Evolutionary conservation across 768 basidiomycete genomes (phyloP).

Genomic region (Suillus placidus): DNA sequence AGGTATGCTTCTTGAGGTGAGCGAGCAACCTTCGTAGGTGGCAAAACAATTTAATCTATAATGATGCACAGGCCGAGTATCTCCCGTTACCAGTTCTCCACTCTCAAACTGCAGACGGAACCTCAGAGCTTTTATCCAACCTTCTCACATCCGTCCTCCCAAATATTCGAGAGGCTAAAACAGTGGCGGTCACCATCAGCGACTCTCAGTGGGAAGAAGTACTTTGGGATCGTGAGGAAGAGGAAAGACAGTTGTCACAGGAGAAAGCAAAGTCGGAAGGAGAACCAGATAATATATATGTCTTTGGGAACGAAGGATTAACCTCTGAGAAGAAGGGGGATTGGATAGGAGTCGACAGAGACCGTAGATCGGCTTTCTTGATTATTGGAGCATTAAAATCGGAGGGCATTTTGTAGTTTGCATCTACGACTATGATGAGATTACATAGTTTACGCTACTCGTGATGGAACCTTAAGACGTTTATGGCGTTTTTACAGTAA

Average conservation of each 20-base stretch:
- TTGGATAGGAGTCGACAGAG: conserved; percentile 79
- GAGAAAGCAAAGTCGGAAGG: conserved; percentile 24
- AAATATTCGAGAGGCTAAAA: conserved; percentile 70
- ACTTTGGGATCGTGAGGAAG: conserved; percentile 73
- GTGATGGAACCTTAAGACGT: background rate
- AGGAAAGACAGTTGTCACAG: conserved; percentile 38
- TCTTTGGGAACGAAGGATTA: conserved; percentile 59
- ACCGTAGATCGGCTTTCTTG: conserved; percentile 76
- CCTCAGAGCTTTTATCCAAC: conserved; percentile 74
- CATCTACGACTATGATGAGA: background rate
- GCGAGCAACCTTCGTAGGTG: conserved; percentile 12
- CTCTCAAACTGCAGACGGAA: conserved; percentile 64
- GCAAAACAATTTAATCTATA: background rate
- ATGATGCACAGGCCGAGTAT: conserved; percentile 69
- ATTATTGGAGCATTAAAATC: conserved; percentile 76
- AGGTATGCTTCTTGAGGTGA: conserved; percentile 85
- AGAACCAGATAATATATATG: conserved; percentile 58
- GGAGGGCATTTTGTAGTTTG: conserved; percentile 61
- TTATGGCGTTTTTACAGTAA: background rate
- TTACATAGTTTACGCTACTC: conserved; percentile 15
- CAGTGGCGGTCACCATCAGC: conserved; percentile 76
- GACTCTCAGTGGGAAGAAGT: conserved; percentile 83
- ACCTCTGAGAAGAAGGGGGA: conserved; percentile 56
- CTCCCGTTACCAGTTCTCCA: conserved; percentile 73
- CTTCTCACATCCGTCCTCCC: conserved; percentile 76